These are phyloP conservation scores for Sphagnurus paluster DNA, from an alignment of 1,284 basidiomycete species.

Conservation along the genomic window DNA sequence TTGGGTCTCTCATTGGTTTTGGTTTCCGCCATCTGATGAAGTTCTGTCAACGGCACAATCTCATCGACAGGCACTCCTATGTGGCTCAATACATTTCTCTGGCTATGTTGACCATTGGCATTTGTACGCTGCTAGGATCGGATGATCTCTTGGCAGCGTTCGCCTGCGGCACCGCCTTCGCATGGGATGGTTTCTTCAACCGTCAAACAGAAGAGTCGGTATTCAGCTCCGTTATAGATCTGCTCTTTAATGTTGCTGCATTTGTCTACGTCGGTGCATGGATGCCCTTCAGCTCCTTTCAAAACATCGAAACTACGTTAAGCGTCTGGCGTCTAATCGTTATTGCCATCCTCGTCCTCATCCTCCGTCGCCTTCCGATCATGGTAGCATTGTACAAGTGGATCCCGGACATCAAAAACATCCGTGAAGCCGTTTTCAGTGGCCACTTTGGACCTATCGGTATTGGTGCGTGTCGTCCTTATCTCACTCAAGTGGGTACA, in stretches of 20 bases:
- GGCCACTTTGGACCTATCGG: conserved; percentile 96
- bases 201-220: conserved; percentile 93
- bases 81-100: conserved; percentile 80
- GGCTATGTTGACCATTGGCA: conserved; percentile 81
- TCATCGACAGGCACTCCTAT: conserved; percentile 95
- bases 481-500: too few relatives aligned
- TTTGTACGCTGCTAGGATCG: conserved; percentile 85
- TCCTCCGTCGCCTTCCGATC: conserved; percentile 81
- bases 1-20: conserved; percentile 82
- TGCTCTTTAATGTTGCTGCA: conserved; percentile 87
- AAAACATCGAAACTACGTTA: conserved; percentile 63
- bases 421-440: conserved; percentile 83
- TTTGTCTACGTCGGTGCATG: conserved; percentile 95
- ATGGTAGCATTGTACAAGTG: conserved; percentile 84
- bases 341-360: conserved; percentile 75
- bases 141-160: conserved; percentile 96
- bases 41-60: conserved; percentile 85
- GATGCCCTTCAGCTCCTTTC: conserved; percentile 87
- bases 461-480: conserved; percentile 56
- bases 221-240: conserved; percentile 94
- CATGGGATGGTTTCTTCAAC: conserved; percentile 99
- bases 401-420: conserved; percentile 93
- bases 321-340: conserved; percentile 83
- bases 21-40: conserved; percentile 93
- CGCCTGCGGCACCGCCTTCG: conserved; percentile 94